Evolutionary conservation across 257 asterid genomes (phyloP), one percentile per base, ranked within the genome.

Genomic region (Buddleja alternifolia): DNA sequence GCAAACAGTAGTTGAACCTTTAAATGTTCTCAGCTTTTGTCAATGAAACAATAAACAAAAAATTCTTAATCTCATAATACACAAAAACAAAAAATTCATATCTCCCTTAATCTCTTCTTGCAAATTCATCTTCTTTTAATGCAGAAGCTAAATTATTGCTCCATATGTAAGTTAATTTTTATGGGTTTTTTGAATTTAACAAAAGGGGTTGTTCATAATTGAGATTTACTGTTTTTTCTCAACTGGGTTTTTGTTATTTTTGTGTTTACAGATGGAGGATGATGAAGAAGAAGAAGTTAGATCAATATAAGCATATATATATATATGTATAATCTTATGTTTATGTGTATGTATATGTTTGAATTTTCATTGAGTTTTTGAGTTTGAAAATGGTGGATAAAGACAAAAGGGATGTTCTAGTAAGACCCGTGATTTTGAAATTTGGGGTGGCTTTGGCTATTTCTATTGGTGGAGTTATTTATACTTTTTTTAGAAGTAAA

Each of bases 381-480:
- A 79, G 61, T 51, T 58, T 51, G 80, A 37, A 72, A 56, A 85
- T 77, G 88, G 78, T 62, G 77, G 73, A 44, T 78, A 84, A 75
- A 54, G 95, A 78, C 64, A 86, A 84, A 79, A 88, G 80, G 80
- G 84, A 73, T 16, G 40, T 42, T 51, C 70, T 63, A 16, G 46
- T 79, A 47, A 66, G 78, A 71, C 92, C 89, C 9, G 80, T 51
- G 66, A 73, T 85, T 42, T 67, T 93, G 75, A 88, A 84, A 81
- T 61, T 85, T 77, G 98, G 97, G 52, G 82, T 81, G 32, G 91
- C 83, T 75, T 78, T 85, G 69, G 95, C 83, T 48, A 32, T 85
- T 60, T 86, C 97, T 63, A 71, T 90, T 71, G 97, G 95, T 81
- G 97, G 97, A 64, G 69, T 88, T 81, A 70, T 93, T 55, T 86